Percentiles rank a stretch among this genome's conserved stretches.
Conservation (phyloP, 139 green algal genomes). For the Chlamydomonas applanata region DNA sequence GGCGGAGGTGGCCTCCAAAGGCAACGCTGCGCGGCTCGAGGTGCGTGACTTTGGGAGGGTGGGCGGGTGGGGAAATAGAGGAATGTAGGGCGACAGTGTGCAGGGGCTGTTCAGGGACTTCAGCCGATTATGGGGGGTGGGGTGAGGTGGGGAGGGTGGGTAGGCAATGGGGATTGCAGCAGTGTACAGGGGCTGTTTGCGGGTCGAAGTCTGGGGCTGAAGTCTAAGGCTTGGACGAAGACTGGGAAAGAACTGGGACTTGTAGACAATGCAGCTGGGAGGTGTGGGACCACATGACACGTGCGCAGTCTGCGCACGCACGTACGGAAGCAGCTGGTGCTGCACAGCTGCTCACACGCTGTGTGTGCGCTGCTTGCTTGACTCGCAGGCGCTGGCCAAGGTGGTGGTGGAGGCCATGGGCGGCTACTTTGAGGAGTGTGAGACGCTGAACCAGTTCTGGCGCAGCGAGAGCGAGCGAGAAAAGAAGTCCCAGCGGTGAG, state of each 20-base stretch:
- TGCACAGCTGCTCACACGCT: background rate
- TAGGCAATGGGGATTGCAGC: too few relatives aligned
- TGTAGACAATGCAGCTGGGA: background rate
- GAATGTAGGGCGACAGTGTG: too few relatives aligned
- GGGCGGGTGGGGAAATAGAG: background rate
- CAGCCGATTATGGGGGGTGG: too few relatives aligned
- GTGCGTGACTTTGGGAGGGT: background rate
- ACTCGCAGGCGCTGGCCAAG: conserved; percentile 24
- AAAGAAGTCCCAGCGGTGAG: conserved; percentile 31
- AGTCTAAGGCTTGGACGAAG: too few relatives aligned
- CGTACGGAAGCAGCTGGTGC: background rate
- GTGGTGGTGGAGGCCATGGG: conserved; percentile 35
- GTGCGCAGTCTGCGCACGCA: background rate
- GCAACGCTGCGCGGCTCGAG: conserved; percentile 11
- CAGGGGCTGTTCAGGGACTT: too few relatives aligned
- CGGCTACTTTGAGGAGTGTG: conserved; percentile 25
- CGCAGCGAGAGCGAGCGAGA: conserved; percentile 10
- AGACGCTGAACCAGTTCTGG: conserved; percentile 30
- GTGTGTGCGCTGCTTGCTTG: background rate
- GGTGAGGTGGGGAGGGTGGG: too few relatives aligned
- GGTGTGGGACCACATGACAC: background rate
- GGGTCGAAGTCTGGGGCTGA: too few relatives aligned
- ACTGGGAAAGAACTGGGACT: too few relatives aligned
- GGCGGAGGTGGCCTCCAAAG: conserved; percentile 8
- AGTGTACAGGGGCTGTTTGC: too few relatives aligned